Conservation (phyloP, 164 flowering plant species). For the Aristolochia californica region DNA sequence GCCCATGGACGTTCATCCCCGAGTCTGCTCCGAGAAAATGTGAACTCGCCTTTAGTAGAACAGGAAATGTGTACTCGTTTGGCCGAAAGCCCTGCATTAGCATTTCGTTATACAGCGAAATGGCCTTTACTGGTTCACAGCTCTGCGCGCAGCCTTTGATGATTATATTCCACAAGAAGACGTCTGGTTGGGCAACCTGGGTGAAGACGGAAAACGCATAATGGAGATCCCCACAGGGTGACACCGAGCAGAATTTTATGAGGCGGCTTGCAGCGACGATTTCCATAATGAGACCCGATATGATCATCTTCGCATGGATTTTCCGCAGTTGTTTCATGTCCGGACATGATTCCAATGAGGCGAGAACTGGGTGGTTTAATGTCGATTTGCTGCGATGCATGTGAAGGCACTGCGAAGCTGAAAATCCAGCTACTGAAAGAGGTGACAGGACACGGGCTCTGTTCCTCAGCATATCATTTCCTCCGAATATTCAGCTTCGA, state of each 20-base stretch:
- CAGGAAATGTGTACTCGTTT: slow-evolving; percentile 29
- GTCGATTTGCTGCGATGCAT: neutral
- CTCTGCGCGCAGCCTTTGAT: slow-evolving; percentile 9
- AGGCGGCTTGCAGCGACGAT: slow-evolving; percentile 12
- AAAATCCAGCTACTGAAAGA: neutral
- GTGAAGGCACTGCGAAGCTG: neutral
- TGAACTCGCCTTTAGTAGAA: slow-evolving; percentile 30
- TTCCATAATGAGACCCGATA: slow-evolving; percentile 12
- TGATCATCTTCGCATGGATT: slow-evolving; percentile 18
- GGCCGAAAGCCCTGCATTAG: neutral
- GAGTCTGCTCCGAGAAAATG: slow-evolving; percentile 11
- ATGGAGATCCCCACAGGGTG: slow-evolving; percentile 3
- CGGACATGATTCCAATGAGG: neutral
- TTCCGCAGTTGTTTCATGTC: neutral
- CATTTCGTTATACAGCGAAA: slow-evolving; percentile 11
- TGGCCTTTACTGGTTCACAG: slow-evolving; percentile 5
- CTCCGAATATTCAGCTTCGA: no score
- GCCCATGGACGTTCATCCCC: slow-evolving; percentile 19
- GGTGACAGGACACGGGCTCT: neutral
- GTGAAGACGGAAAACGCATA: slow-evolving; percentile 10
- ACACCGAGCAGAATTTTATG: slow-evolving; percentile 1
- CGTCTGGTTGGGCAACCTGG: slow-evolving; percentile 6
- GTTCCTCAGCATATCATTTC: neutral
- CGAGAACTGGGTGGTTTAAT: slow-evolving; percentile 1
- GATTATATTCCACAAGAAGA: slow-evolving; percentile 12